Conservation (phyloP, 2,329 filamentous ascomycete genomes). For the Canariomyces notabilis region DNA sequence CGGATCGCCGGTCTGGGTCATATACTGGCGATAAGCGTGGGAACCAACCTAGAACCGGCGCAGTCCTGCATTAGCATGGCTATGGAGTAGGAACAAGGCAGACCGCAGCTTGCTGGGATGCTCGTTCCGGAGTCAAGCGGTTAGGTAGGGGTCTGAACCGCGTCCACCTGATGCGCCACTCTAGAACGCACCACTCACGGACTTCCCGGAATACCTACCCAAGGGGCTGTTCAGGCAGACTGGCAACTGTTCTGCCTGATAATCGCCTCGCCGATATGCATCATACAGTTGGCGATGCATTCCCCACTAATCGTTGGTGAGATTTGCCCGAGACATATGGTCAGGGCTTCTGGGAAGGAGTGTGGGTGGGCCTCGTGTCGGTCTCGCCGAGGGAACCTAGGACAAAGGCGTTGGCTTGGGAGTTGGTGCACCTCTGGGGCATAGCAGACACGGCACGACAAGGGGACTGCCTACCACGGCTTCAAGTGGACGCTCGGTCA, state of each 20-base stretch:
- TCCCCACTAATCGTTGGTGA: conserved; percentile 2
- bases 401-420: conserved; percentile 7
- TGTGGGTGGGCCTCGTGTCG: conserved; percentile 1
- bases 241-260: conserved; percentile 9
- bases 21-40: conserved; percentile 6
- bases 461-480: conserved; percentile 2
- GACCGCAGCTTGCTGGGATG: conserved; percentile 5
- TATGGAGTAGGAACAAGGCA: conserved; percentile 4
- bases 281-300: conserved; percentile 7
- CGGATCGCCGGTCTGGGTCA: conserved; percentile 2
- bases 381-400: conserved; percentile 7
- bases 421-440: conserved; percentile 4
- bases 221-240: conserved; percentile 8
- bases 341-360: conserved; percentile 6
- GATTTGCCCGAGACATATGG: conserved; percentile 4
- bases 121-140: conserved; percentile 1
- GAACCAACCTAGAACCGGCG: conserved; percentile 6
- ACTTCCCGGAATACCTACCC: conserved; percentile 7
- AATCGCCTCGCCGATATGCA: conserved; percentile 8
- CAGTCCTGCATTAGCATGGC: conserved; percentile 8
- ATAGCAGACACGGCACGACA: conserved; percentile 2
- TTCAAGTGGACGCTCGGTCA: conserved; percentile 1
- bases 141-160: conserved; percentile 2
- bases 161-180: conserved; percentile 1
- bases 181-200: conserved; percentile 3